These are phyloP conservation scores for Solanum hybrid DNA, from an alignment of 305 asterid genomes.

Conservation along the genomic window DNA sequence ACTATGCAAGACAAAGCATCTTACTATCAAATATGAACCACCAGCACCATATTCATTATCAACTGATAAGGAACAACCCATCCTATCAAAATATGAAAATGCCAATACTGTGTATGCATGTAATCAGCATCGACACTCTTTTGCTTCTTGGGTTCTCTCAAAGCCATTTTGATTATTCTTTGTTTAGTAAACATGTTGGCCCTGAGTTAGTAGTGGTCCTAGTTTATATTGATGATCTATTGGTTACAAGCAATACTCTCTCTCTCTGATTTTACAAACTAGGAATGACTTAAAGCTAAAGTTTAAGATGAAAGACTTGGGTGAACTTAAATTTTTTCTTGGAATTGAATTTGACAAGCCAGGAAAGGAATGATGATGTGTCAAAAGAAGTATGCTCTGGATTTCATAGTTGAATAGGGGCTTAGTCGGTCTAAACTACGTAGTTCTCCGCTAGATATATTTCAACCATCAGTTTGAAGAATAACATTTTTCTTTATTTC, in stretches of 20 bases:
- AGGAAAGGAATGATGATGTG: too few relatives aligned
- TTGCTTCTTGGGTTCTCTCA: not conserved
- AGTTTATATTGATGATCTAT: not conserved
- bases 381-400: too few relatives aligned
- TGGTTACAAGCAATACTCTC: not conserved
- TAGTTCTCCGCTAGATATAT: not conserved
- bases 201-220: not conserved
- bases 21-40: not conserved
- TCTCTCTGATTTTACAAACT: not conserved
- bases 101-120: not conserved
- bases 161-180: not conserved
- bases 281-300: too few relatives aligned
- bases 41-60: not conserved
- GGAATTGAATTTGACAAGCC: too few relatives aligned
- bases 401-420: too few relatives aligned
- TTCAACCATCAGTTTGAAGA: too few relatives aligned
- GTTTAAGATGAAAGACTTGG: too few relatives aligned
- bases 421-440: too few relatives aligned
- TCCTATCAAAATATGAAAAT: not conserved
- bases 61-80: not conserved
- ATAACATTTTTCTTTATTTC: too few relatives aligned
- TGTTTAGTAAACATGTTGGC: not conserved
- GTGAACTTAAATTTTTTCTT: too few relatives aligned
- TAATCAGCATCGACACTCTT: not conserved
- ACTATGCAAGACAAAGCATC: not conserved